phyloP scores from a whole-genome alignment of 1,284 basidiomycete genomes.

The Cutaneotrichosporon mucoides region DNA sequence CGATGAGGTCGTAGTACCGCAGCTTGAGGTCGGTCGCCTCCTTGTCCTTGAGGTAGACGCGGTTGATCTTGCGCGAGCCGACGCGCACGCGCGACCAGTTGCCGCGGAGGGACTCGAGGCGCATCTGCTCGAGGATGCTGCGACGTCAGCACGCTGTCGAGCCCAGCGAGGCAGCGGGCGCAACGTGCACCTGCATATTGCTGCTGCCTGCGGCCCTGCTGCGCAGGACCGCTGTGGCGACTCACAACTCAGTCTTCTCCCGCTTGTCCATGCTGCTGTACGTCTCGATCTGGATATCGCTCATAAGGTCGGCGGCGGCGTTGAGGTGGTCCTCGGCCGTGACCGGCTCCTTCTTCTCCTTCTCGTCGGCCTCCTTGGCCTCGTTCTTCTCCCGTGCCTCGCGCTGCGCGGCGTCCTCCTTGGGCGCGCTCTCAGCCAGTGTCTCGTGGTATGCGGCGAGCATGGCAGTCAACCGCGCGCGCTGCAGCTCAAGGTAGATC shows the following conservation, averaged over 20 bases:
- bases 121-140: constrained; percentile 92
- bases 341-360: constrained; percentile 46
- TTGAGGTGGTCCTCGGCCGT: constrained; percentile 59
- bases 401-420: constrained; percentile 6
- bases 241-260: constrained; percentile 91
- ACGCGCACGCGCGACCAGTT: constrained; percentile 90
- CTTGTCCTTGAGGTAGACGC: constrained; percentile 83
- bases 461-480: constrained; percentile 84
- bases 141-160: no score
- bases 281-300: constrained; percentile 96
- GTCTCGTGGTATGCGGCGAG: constrained; percentile 79
- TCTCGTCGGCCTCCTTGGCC: constrained; percentile 36
- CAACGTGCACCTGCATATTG: no score
- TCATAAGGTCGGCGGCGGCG: constrained; percentile 81
- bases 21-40: constrained; percentile 92
- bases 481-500: constrained; percentile 95
- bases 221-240: background rate
- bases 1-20: constrained; percentile 94
- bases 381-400: constrained; percentile 6
- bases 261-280: constrained; percentile 97
- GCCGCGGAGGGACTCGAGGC: constrained; percentile 68
- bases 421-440: constrained; percentile 51
- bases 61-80: constrained; percentile 89
- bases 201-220: no score
- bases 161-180: no score